Evolutionary conservation across 225 moss, liverwort and hornwort species (phyloP), one percentile per base, ranked within the genome.

Genomic region (Bryum argenteum): DNA sequence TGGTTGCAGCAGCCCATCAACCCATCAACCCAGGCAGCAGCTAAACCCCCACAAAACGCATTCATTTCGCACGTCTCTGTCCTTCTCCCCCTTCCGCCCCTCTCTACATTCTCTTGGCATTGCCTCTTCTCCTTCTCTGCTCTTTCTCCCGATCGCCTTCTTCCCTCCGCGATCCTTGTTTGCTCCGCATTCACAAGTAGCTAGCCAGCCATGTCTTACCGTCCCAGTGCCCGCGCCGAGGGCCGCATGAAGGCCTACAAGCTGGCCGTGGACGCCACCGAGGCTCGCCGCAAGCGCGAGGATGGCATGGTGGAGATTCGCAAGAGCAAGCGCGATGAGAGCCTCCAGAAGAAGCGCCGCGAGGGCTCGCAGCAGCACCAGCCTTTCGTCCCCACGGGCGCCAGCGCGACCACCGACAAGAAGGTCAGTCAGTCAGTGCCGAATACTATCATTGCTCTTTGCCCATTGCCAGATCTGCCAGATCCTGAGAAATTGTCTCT

Each of bases 261-360:
- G 85, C 82, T 91, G 24, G 91, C 91, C 1, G 89, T 91, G 20
- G 91, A 91, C 41, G 85, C 91, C 48, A 85, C 85, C 70, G 91
- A 91, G 53, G 91, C 91, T 26, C 80, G 91, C 21, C 81, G 91
- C 76, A 91, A 91, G 87, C 70, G 91, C 26, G 91, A 91, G 69
- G 91, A 91, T 22, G 84, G 84, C 19, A 87, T 92, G 91, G 87
- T 92, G 68, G 91, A 92, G 87, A 92, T 92, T 80, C 87, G 91
- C 33, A 92, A 92, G 61, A 92, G 72, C 59, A 92, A 92, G 85
- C 79, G 91, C 66, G 89, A 92, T 16, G 91, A 92, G 78, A 92
- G 89, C 33, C 66, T 92, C 11, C 73, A 84, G 60, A 92, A 92
- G 78, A 92, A 92, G 76, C 75, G 91, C 10, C 67, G 91, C 47